phyloP scores from a whole-genome alignment of 768 basidiomycete genomes.

The Russula earlei region DNA sequence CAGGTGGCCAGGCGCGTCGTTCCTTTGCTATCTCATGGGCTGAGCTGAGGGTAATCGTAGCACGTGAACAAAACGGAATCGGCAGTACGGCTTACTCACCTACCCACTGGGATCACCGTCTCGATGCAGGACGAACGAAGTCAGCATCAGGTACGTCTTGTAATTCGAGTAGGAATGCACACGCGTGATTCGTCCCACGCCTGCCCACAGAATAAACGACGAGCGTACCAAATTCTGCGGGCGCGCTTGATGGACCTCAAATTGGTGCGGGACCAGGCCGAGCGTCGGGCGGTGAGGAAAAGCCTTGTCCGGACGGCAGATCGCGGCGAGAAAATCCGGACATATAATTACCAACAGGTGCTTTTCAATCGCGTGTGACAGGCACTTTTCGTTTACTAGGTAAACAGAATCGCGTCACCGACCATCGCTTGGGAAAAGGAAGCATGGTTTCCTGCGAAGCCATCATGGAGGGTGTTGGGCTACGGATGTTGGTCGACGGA shows the following conservation, averaged over 20 bases:
- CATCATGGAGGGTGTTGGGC: slow-evolving; percentile 18
- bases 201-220: slow-evolving; percentile 65
- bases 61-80: slow-evolving; percentile 99
- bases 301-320: slow-evolving; percentile 75
- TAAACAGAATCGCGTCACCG: slow-evolving; percentile 19
- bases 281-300: slow-evolving; percentile 57
- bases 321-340: slow-evolving; percentile 89
- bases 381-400: not conserved
- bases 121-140: slow-evolving; percentile 98
- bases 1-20: slow-evolving; percentile 80
- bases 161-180: not conserved
- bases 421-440: slow-evolving; percentile 19
- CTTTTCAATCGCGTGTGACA: not conserved
- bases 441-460: slow-evolving; percentile 17
- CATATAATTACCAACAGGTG: slow-evolving; percentile 90
- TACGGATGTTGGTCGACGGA: slow-evolving; percentile 1
- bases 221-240: slow-evolving; percentile 84
- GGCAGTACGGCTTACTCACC: slow-evolving; percentile 87
- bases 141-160: slow-evolving; percentile 73
- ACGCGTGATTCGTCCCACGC: slow-evolving; percentile 24
- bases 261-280: slow-evolving; percentile 57
- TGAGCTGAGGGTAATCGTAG: slow-evolving; percentile 30
- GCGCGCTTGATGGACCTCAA: slow-evolving; percentile 80
- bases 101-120: slow-evolving; percentile 88
- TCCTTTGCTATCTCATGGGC: not conserved